These are phyloP conservation scores for Inga laurina DNA, from an alignment of 306 rosid genomes.

Conservation along the genomic window DNA sequence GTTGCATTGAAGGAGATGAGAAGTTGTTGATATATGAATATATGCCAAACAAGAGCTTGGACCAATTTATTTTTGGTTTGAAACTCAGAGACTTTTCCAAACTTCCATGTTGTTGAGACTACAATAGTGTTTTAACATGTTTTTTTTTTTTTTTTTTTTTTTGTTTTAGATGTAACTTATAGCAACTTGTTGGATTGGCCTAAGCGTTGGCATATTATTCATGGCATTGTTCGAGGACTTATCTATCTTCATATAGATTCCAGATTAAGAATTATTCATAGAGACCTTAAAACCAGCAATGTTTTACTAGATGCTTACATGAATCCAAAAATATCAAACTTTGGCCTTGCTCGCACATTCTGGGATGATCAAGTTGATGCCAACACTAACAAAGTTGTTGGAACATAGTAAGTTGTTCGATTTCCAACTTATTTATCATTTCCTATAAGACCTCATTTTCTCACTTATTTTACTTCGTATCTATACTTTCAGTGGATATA, in stretches of 20 bases:
- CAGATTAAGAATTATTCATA: conserved; percentile 54
- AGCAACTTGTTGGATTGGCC: conserved; percentile 40
- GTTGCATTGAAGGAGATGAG: conserved; percentile 46
- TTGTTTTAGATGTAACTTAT: conserved; percentile 35
- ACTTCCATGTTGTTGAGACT: not conserved
- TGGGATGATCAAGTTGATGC: conserved; percentile 50
- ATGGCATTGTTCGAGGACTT: conserved; percentile 47
- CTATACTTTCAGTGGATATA: conserved; percentile 40
- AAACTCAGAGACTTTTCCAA: not conserved
- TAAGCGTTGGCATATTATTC: conserved; percentile 42
- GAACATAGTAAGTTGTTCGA: conserved; percentile 51
- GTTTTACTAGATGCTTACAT: conserved; percentile 44
- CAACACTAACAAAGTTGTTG: conserved; percentile 51
- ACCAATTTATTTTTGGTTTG: conserved; percentile 40
- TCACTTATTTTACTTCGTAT: not conserved
- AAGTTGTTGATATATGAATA: conserved; percentile 51
- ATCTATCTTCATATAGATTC: conserved; percentile 60
- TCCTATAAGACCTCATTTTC: not conserved
- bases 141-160: not conserved
- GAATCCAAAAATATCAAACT: conserved; percentile 57
- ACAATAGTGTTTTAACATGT: not conserved
- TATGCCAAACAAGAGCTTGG: conserved; percentile 51
- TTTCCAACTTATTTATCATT: not conserved
- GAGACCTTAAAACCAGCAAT: conserved; percentile 57
- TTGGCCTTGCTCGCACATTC: conserved; percentile 50